A percentile compares a stretch with the other conserved stretches of the same genome.
Evolutionary conservation across 2,329 filamentous ascomycete species (phyloP).

Genomic region (Fusarium buxicola): DNA sequence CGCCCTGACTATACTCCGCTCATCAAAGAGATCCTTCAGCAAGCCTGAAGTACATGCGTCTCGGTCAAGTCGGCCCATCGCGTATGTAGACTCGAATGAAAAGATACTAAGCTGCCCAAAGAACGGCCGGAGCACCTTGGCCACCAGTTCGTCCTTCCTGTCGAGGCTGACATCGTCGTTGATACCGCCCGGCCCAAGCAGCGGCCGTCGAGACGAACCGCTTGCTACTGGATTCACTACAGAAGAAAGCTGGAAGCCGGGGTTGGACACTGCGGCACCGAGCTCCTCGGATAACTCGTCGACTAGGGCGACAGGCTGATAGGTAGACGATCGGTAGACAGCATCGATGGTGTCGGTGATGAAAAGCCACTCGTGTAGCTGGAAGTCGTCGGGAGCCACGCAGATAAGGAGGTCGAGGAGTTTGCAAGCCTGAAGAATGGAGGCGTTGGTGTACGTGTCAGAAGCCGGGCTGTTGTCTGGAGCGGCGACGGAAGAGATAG

Average conservation of each 20-base stretch:
- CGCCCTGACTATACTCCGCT: conserved; percentile 74
- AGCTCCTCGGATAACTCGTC: conserved; percentile 87
- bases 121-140: conserved; percentile 85
- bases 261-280: conserved; percentile 57
- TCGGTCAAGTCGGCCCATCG: conserved; percentile 77
- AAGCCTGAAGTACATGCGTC: conserved; percentile 72
- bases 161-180: conserved; percentile 68
- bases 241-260: conserved; percentile 51
- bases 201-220: conserved; percentile 57
- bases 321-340: conserved; percentile 80
- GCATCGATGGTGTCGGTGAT: conserved; percentile 97
- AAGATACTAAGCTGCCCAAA: conserved; percentile 93
- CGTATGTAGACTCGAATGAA: conserved; percentile 92
- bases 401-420: conserved; percentile 90
- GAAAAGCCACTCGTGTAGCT: conserved; percentile 98
- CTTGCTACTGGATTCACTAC: conserved; percentile 52
- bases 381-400: conserved; percentile 92
- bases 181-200: conserved; percentile 65
- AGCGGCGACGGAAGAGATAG: conserved; percentile 79
- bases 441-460: conserved; percentile 80
- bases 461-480: conserved; percentile 71
- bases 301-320: conserved; percentile 79
- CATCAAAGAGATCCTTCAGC: conserved; percentile 82
- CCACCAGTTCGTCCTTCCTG: conserved; percentile 75
- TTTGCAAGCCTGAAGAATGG: conserved; percentile 92